Conservation (phyloP, 805 yeast species). For the Suhomyces tanzawaensis region DNA sequence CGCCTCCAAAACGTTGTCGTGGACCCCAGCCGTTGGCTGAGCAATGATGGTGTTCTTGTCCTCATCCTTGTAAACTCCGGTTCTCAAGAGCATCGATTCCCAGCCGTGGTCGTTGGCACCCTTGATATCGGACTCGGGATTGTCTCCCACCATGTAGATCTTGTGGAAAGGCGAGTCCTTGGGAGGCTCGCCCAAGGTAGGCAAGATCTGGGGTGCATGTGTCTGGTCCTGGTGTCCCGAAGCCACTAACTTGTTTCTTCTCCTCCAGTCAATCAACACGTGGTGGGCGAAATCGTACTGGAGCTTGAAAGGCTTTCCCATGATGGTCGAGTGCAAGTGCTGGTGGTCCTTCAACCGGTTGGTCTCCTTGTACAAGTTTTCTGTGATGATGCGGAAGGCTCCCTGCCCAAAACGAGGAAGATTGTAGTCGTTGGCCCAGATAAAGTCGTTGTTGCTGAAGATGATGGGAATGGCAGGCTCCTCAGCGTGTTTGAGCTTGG, state of each 20-base stretch:
- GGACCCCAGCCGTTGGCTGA: conserved; percentile 49
- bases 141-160: conserved; percentile 97
- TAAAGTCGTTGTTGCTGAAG: conserved; percentile 78
- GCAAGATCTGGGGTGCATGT: conserved; percentile 32
- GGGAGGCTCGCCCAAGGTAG: conserved; percentile 44
- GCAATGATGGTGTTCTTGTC: conserved; percentile 43
- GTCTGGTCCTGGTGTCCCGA: conserved; percentile 6
- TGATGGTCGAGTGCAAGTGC: conserved; percentile 41
- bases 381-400: conserved; percentile 65
- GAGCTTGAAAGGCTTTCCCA: conserved; percentile 79
- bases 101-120: conserved; percentile 91
- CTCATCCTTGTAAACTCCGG: conserved; percentile 79
- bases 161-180: conserved; percentile 39
- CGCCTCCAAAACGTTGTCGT: conserved; percentile 47
- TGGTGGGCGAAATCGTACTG: conserved; percentile 84
- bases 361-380: conserved; percentile 54
- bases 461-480: conserved; percentile 66
- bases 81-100: conserved; percentile 78
- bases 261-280: conserved; percentile 57
- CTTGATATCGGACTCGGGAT: conserved; percentile 86
- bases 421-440: conserved; percentile 82
- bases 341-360: conserved; percentile 41
- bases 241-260: conserved; percentile 26
- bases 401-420: conserved; percentile 91
- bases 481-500: conserved; percentile 11